phyloP scores from a whole-genome alignment of 2,329 filamentous ascomycete species.

The Stachybotrys chartarum region DNA sequence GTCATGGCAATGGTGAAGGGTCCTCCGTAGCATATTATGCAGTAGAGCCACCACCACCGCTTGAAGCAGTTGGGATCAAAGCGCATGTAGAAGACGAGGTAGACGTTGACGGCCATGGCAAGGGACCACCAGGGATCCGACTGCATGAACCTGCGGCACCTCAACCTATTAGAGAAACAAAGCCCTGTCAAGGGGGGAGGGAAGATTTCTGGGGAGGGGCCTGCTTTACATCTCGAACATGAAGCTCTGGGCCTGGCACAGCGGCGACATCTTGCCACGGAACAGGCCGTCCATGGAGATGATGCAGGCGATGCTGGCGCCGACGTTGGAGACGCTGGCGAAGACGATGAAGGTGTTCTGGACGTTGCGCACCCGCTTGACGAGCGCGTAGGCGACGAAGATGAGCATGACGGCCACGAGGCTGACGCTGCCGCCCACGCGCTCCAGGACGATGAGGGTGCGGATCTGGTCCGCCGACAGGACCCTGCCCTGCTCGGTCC shows the following conservation, averaged over 20 bases:
- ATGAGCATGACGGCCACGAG: conserved; percentile 43
- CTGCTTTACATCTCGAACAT: conserved; percentile 60
- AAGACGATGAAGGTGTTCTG: conserved; percentile 57
- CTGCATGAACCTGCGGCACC: conserved; percentile 59
- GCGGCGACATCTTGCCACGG: conserved; percentile 40
- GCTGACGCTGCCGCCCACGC: conserved; percentile 46
- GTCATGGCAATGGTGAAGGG: conserved; percentile 61
- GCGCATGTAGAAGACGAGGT: conserved; percentile 58
- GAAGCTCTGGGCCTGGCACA: conserved; percentile 58
- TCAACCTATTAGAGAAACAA: not conserved
- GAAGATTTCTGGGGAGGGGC: not conserved
- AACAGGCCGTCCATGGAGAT: conserved; percentile 61
- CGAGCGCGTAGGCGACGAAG: conserved; percentile 42
- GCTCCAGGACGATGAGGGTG: conserved; percentile 41
- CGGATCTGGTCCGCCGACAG: conserved; percentile 29
- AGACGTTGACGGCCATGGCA: conserved; percentile 78
- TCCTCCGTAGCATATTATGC: conserved; percentile 62
- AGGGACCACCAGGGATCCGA: conserved; percentile 72
- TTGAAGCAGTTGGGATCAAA: conserved; percentile 59
- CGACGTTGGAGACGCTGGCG: conserved; percentile 52
- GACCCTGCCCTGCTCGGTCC: conserved; percentile 12
- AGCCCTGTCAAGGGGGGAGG: not conserved
- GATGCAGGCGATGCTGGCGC: conserved; percentile 58
- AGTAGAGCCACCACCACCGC: conserved; percentile 66
- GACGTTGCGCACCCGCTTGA: conserved; percentile 47